phyloP scores from a whole-genome alignment of 805 yeast genomes.

The Debaryomyces castellii region DNA sequence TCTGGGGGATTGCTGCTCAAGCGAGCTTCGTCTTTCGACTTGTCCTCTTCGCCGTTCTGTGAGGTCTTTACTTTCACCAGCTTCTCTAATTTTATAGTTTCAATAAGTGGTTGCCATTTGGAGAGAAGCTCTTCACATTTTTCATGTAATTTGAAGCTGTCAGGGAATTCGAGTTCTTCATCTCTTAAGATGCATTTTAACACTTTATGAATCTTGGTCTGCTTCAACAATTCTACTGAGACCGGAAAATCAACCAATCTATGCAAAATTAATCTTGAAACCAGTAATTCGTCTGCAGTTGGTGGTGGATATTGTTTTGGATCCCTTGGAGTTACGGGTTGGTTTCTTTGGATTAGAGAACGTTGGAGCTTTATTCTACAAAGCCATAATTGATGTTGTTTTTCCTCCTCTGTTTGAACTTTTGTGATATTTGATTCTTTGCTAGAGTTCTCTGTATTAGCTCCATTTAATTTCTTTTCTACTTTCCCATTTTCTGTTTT shows the following conservation, averaged over 20 bases:
- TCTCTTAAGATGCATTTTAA: constrained; percentile 46
- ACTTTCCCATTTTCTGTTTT: constrained; percentile 6
- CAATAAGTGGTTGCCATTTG: constrained; percentile 41
- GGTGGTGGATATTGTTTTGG: constrained; percentile 36
- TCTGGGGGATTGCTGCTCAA: constrained; percentile 11
- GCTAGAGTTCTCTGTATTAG: neutral
- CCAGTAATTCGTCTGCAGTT: constrained; percentile 43
- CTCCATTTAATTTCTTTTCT: neutral
- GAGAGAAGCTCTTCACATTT: constrained; percentile 39
- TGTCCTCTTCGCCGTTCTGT: neutral
- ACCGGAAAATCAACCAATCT: constrained; percentile 45
- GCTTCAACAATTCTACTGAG: constrained; percentile 36
- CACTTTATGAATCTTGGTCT: constrained; percentile 53
- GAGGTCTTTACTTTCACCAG: constrained; percentile 6
- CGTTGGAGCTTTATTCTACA: constrained; percentile 50
- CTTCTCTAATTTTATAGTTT: constrained; percentile 34
- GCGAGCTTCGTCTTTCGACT: constrained; percentile 1
- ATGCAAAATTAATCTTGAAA: constrained; percentile 38
- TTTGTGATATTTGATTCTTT: constrained; percentile 1
- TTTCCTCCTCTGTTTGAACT: constrained; percentile 35
- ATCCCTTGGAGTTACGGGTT: constrained; percentile 38
- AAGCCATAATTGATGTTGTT: constrained; percentile 45
- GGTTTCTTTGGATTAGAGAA: constrained; percentile 46
- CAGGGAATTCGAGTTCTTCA: constrained; percentile 38
- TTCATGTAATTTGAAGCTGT: constrained; percentile 46